Evolutionary conservation across 176 grass and related monocot genomes (phyloP).

Genomic region (Dactylis glomerata): DNA sequence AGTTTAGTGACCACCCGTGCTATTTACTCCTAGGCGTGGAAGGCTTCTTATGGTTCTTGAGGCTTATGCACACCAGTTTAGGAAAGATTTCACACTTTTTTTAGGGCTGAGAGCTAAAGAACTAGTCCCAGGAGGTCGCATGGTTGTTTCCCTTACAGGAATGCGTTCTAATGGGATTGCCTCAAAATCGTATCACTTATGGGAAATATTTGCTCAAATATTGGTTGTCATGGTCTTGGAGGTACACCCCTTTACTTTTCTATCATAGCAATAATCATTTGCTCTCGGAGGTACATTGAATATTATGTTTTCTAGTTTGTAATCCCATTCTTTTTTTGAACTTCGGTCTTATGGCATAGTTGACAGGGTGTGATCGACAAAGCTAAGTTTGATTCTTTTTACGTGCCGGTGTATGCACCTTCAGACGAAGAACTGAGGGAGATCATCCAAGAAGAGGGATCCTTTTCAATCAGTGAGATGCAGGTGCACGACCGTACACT

Average conservation of each 20-base stretch:
- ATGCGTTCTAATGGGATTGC: neutral
- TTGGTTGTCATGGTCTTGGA: neutral
- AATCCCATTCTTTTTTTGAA: too few relatives aligned
- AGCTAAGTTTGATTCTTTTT: neutral
- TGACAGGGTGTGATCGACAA: neutral
- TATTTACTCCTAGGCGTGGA: neutral
- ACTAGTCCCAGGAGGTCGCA: neutral
- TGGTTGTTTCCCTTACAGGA: neutral
- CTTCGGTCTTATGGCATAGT: neutral
- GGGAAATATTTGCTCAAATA: neutral
- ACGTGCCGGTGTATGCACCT: neutral
- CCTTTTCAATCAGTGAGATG: neutral
- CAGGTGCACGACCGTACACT: neutral
- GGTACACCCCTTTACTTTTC: neutral
- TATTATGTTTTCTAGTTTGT: too few relatives aligned
- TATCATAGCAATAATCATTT: neutral
- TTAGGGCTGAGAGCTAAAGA: neutral
- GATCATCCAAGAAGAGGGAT: neutral
- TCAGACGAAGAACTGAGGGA: neutral
- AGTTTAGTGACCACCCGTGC: too few relatives aligned
- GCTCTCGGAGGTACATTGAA: too few relatives aligned
- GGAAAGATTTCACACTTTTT: slow-evolving; percentile 1
- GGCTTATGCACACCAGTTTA: neutral
- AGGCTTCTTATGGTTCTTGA: neutral
- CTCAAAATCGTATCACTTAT: neutral